These are phyloP conservation scores for Lagenidium giganteum DNA, from an alignment of 352 stramenopile genomes.

Conservation along the genomic window DNA sequence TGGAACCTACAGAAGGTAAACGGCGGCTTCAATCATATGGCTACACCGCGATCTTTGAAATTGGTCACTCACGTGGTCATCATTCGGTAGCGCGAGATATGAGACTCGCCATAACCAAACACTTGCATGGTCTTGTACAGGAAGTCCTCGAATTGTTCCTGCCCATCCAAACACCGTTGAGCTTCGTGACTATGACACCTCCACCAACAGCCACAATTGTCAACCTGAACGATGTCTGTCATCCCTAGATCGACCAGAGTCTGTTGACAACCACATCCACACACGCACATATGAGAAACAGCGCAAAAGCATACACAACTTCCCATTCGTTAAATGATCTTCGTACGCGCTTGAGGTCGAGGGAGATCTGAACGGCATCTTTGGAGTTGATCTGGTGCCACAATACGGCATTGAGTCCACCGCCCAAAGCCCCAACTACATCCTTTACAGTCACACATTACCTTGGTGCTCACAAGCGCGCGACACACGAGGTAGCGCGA, in stretches of 20 bases:
- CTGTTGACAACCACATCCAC: slow-evolving; percentile 22
- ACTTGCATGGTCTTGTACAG: slow-evolving; percentile 81
- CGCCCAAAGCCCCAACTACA: too few species aligned
- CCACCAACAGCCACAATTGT: too few species aligned
- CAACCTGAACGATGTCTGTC: slow-evolving; percentile 70
- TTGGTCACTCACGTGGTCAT: slow-evolving; percentile 57
- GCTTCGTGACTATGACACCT: slow-evolving; percentile 29
- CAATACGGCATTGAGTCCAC: too few species aligned
- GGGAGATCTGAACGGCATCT: slow-evolving; percentile 74
- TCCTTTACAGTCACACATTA: too few species aligned
- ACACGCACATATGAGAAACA: not conserved
- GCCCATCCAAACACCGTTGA: not conserved
- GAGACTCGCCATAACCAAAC: slow-evolving; percentile 63
- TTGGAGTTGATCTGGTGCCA: slow-evolving; percentile 76
- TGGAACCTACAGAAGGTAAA: slow-evolving; percentile 39
- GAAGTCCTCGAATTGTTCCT: slow-evolving; percentile 81
- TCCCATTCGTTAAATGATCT: too few species aligned
- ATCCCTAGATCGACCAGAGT: slow-evolving; percentile 71
- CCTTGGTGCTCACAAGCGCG: slow-evolving; percentile 72
- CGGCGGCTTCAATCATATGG: too few species aligned
- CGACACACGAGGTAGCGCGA: slow-evolving; percentile 72
- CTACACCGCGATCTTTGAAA: not conserved
- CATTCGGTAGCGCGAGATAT: slow-evolving; percentile 74
- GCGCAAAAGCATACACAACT: not conserved
- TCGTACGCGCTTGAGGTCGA: slow-evolving; percentile 70